Evolutionary conservation across 192 early-diverging fungal genomes (phyloP).

Genomic region (Coemansia sp.): DNA sequence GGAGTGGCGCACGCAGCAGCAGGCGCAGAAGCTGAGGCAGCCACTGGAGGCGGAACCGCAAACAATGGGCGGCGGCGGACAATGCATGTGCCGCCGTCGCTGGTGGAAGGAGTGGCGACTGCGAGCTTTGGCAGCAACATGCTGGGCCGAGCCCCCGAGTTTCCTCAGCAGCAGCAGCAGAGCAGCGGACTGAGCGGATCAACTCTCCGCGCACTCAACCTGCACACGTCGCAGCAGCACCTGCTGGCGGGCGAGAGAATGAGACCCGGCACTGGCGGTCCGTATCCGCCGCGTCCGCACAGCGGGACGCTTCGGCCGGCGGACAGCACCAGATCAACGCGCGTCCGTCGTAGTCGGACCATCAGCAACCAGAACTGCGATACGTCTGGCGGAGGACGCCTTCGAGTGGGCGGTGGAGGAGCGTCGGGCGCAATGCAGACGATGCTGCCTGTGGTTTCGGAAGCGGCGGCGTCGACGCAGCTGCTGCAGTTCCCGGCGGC

Average conservation of each 20-base stretch:
- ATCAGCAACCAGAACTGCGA: constrained; percentile 25
- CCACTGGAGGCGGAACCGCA: background rate
- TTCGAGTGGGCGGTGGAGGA: background rate
- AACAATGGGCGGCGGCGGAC: constrained; percentile 34
- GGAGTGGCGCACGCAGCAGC: background rate
- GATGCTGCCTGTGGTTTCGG: constrained; percentile 21
- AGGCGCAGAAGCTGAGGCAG: background rate
- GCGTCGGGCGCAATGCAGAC: constrained; percentile 1
- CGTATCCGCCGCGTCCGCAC: constrained; percentile 15
- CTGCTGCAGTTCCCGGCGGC: constrained; percentile 10
- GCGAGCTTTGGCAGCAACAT: constrained; percentile 20
- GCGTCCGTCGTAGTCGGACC: constrained; percentile 34
- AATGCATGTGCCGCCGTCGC: constrained; percentile 51
- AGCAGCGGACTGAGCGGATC: background rate
- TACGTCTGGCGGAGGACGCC: background rate
- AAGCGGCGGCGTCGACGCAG: constrained; percentile 12
- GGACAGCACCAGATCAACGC: background rate
- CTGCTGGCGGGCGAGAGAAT: background rate
- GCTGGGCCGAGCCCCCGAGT: background rate
- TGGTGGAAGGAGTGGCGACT: constrained; percentile 45
- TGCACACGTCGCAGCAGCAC: constrained; percentile 8
- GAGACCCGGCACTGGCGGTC: constrained; percentile 3
- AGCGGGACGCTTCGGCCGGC: constrained; percentile 3
- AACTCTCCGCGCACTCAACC: background rate
- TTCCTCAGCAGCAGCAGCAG: background rate